Base-by-base conservation (phyloP, 2,329 filamentous ascomycete species). In the Aspergillus fructus region DNA sequence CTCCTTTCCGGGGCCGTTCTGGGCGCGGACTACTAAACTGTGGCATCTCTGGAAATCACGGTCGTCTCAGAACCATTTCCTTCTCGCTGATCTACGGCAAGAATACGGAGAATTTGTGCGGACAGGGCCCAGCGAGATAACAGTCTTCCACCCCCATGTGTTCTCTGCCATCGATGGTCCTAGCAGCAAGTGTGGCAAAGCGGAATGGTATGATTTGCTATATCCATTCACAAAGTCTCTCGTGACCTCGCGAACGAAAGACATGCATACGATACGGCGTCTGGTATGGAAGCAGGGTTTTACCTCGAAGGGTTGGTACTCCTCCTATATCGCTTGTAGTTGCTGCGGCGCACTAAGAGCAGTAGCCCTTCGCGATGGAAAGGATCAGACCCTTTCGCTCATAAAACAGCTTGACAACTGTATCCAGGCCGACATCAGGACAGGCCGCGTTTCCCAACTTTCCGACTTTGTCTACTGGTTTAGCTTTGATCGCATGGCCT, bases 1-100 rank as follows among this genome's bases (percentile, higher is more conserved):
- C n/a, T 52, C 68, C 60, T 76, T 78, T 40, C 69, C 68, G 1
- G 76, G 77, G 0, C 77, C 77, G 2, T 69, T 70, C 46, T 62
- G 63, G 9, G 72, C 71, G 19, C 66, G 70, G 3, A 58, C 76
- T 17, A 71, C 69, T 15, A 78, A 78, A 49, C 63, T 76, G 3
- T 76, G 76, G 66, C 69, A 72, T 34, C 58, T 75, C 2, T 65
- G 62, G 47, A 51, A 70, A 11, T 56, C 60, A 13, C 69, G 68
- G 40, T 55, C 66, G 33, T 55, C 65, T 2, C 59, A 70, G 34
- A 73, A 71, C 50, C 68, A 70, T 59, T 66, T 68, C 41, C 63
- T 72, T 21, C 21, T 74, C 27, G 65, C 46, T 1, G 61, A 65
- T 27, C 49, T 73, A 50, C 71, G 72, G 48, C 47, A 57, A 0